Evolutionary conservation across 148 eudicot species (phyloP), one percentile per base, ranked within the genome.

Genomic region (Vaccinium myrtillus): DNA sequence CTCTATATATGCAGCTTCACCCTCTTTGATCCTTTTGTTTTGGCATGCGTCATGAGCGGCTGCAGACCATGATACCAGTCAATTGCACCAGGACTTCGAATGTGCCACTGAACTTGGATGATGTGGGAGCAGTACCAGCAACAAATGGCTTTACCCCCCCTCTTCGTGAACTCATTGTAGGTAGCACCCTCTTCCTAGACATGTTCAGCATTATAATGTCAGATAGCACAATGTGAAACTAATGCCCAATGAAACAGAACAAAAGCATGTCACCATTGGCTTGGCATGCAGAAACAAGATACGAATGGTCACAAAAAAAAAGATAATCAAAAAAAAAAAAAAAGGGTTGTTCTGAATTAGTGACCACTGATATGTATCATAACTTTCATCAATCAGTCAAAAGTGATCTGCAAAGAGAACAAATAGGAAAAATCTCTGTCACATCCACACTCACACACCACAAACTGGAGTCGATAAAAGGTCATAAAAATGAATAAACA

Each of bases 1-100:
- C 91, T 21, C 96, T 79, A 80, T n/a, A n/a, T n/a, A n/a, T 95
- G 98, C 19, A 91, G 91, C 85, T 87, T 91, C 84, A 89, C 94
- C 87, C 96, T 90, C 27, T 36, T 84, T 51, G 94, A 90, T 19
- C 94, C 89, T 85, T 90, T 93, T 0, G 98, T 95, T 81, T 83
- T 92, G 2, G 98, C 98, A 89, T 94, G 98, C 0, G 90, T 83
- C 32, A 90, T 75, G 0, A 95, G 91, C 0, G 95, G 88, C 87
- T 83, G 92, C 78, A 95, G 90, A 23, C 98, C 98, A 54, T 82
- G 88, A 77, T 89, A 95, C 98, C 98, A 93, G 71, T 88, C 92
- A 63, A 95, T 94, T 18, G 94, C 94, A 19, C 98, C 98, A 69
- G 96, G 98, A 19, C 98, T 98, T 30, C 69, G 6, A 48, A 13